These are phyloP conservation scores for Metarhizium guizhouense DNA, from an alignment of 2,329 filamentous ascomycete species.

Conservation along the genomic window DNA sequence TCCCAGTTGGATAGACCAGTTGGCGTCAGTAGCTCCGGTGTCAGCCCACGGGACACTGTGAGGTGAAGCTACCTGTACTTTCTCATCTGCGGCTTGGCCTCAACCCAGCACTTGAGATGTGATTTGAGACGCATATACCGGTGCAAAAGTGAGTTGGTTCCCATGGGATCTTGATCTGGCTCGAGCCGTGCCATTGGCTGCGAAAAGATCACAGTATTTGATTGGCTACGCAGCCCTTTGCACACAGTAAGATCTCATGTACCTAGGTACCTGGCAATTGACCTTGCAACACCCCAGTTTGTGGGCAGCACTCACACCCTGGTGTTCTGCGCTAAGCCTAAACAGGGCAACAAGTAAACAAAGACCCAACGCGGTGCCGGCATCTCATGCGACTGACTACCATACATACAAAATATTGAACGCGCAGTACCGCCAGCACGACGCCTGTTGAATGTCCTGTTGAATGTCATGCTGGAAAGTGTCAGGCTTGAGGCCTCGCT, in stretches of 20 bases:
- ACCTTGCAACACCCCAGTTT: too few relatives aligned
- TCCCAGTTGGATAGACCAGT: background rate
- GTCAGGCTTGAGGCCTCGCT: background rate
- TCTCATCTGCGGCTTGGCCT: background rate
- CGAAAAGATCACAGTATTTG: background rate
- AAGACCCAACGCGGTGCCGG: slow-evolving; percentile 19
- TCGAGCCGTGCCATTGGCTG: background rate
- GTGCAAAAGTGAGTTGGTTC: background rate
- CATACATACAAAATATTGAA: too few relatives aligned
- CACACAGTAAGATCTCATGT: too few relatives aligned
- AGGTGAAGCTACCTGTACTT: slow-evolving; percentile 2
- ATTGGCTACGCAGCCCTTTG: background rate
- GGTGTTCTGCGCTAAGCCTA: slow-evolving; percentile 19
- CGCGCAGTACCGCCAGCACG: too few relatives aligned
- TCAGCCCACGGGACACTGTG: background rate
- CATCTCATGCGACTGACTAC: background rate
- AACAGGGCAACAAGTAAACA: slow-evolving; percentile 34
- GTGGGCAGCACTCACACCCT: background rate
- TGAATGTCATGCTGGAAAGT: background rate
- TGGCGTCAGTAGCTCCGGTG: background rate
- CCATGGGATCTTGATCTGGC: background rate
- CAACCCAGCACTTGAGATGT: background rate
- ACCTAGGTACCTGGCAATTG: background rate
- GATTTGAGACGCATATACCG: slow-evolving; percentile 1
- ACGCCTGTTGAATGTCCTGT: background rate